A percentile compares a stretch with the other conserved stretches of the same genome.
Evolutionary conservation across 2,329 filamentous ascomycete genomes (phyloP).

Genomic region (Monosporascus sp.): DNA sequence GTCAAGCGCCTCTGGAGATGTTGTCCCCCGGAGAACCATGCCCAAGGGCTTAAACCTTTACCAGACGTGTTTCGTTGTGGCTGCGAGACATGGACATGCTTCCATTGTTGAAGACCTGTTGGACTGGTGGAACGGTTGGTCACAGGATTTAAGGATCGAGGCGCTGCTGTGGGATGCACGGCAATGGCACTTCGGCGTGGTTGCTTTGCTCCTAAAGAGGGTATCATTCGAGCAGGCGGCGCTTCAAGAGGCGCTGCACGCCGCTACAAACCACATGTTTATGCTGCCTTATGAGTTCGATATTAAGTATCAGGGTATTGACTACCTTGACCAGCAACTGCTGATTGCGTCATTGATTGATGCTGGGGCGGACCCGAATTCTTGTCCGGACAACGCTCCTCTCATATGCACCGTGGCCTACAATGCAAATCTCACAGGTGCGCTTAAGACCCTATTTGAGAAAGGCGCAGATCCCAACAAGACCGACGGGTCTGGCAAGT

Average conservation of each 20-base stretch:
- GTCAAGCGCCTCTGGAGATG: constrained; percentile 4
- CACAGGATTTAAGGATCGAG: background rate
- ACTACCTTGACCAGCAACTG: constrained; percentile 13
- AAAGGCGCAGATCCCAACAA: constrained; percentile 20
- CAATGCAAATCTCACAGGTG: constrained; percentile 8
- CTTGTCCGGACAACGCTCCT: background rate
- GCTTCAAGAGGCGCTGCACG: constrained; percentile 4
- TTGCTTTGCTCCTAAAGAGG: constrained; percentile 4
- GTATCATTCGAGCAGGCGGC: constrained; percentile 1
- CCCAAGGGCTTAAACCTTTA: too few relatives aligned
- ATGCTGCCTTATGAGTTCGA: background rate
- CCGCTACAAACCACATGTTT: background rate
- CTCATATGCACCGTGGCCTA: constrained; percentile 6
- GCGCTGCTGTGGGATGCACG: constrained; percentile 8
- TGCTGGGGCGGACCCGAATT: constrained; percentile 16
- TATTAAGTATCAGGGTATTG: too few relatives aligned
- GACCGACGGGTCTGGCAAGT: constrained; percentile 3
- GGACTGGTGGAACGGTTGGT: constrained; percentile 11
- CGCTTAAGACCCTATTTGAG: constrained; percentile 17
- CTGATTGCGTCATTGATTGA: constrained; percentile 13
- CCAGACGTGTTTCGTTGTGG: too few relatives aligned
- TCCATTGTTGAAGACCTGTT: constrained; percentile 10
- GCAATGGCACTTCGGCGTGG: constrained; percentile 10
- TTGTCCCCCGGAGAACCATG: background rate
- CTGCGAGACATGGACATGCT: constrained; percentile 10